Base-by-base conservation (phyloP, 2,329 filamentous ascomycete species). In the Penicillium brevicompactum region DNA sequence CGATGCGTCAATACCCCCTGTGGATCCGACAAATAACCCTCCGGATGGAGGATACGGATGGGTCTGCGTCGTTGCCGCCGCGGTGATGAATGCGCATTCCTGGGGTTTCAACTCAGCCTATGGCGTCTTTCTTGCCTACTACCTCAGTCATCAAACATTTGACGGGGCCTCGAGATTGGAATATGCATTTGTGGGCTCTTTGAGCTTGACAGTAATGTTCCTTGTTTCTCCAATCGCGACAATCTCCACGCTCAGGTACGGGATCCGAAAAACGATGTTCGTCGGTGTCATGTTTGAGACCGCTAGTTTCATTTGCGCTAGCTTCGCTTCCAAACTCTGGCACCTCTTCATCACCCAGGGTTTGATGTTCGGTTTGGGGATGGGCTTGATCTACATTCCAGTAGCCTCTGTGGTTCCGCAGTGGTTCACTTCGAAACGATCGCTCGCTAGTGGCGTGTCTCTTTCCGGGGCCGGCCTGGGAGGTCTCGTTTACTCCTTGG, bases 51-150 rank as follows among this genome's bases (percentile, higher is more conserved):
- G 57, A 8, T 57, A 57, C 21, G 57, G 51, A 3, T 59, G 56
- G 58, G 41, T 58, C 5, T 60, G 53, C 30, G 52, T 49, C 7
- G 27, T 59, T 3, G 40, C 37, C 2, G 51, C 46, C 4, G 40
- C 43, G 2, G 21, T 48, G 2, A 53, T 60, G 40, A 60, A 49
- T 31, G 51, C 46, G 2, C 58, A 60, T 30, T 44, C 51, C 0
- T 60, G 58, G 58, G 55, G 58, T 7, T 45, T 61, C 31, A 58
- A 54, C 37, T 41, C 42, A 55, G 69, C 68, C 13, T 80, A 76
- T 53, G 76, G 75, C 37, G 72, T 80, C 13, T 79, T 78, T 52
- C 69, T 80, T 0, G 69, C 72, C 5, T 70, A 77, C 49, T 80
- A 77, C 53, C 65, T 78, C 13, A 55, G 65, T 6, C 60, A 70